Evolutionary conservation across 371 early-diverging fungal species (phyloP).

Genomic region (Mucor velutinosus): DNA sequence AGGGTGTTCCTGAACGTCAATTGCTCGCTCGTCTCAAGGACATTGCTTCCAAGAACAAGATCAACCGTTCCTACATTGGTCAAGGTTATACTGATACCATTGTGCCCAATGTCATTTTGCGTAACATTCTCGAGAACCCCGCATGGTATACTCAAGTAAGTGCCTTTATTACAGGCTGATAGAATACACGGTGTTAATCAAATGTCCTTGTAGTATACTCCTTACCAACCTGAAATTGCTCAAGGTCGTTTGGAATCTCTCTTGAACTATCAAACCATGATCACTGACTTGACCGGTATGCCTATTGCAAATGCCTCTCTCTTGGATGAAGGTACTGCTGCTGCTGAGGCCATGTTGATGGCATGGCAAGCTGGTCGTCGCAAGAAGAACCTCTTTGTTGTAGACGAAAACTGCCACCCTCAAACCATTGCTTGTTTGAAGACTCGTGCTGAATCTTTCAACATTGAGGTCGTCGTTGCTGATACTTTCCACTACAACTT

Average conservation of each 20-base stretch:
- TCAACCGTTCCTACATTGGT: constrained; percentile 90
- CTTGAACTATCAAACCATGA: constrained; percentile 96
- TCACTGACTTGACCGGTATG: constrained; percentile 91
- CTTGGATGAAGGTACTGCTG: constrained; percentile 97
- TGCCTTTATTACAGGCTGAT: not conserved
- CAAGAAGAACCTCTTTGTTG: constrained; percentile 84
- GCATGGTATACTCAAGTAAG: constrained; percentile 95
- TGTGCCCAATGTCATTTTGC: constrained; percentile 91
- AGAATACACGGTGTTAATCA: too few relatives aligned
- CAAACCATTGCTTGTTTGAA: constrained; percentile 93
- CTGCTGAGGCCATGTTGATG: constrained; percentile 97
- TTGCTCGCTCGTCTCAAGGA: constrained; percentile 75
- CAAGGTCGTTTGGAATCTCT: constrained; percentile 97
- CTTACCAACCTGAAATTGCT: constrained; percentile 98
- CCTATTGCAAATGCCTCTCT: constrained; percentile 95
- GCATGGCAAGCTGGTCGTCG: constrained; percentile 73
- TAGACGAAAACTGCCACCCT: constrained; percentile 90
- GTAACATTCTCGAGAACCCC: constrained; percentile 96
- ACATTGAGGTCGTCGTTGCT: constrained; percentile 86
- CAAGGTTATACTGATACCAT: constrained; percentile 92
- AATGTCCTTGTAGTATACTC: constrained; percentile 78
- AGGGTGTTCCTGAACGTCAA: constrained; percentile 82
- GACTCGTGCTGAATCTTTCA: constrained; percentile 93
- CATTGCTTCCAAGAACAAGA: constrained; percentile 90
- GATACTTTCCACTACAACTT: constrained; percentile 81